These are phyloP conservation scores for Arachis stenosperma DNA, from an alignment of 306 rosid genomes.

Conservation along the genomic window DNA sequence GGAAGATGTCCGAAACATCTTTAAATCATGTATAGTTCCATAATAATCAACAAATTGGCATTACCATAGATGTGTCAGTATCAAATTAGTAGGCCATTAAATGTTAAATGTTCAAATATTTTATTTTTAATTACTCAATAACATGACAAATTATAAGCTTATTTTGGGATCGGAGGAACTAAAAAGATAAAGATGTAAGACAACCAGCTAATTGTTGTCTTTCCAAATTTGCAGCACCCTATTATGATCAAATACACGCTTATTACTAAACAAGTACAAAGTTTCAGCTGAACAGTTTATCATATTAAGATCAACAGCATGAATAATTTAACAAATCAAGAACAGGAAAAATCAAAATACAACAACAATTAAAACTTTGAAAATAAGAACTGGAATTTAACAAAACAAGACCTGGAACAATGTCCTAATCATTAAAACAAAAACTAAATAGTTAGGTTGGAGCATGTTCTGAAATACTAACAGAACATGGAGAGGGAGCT, in stretches of 20 bases:
- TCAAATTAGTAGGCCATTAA: conserved; percentile 23
- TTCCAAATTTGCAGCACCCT: neutral
- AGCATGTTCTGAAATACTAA: too few relatives aligned
- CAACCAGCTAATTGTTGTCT: neutral
- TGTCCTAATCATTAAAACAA: too few relatives aligned
- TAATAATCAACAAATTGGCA: conserved; percentile 80
- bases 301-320: too few relatives aligned
- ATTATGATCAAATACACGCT: conserved; percentile 14
- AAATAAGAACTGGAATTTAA: too few relatives aligned
- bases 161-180: neutral
- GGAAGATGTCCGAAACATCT: conserved; percentile 66
- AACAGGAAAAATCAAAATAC: too few relatives aligned
- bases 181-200: conserved; percentile 15
- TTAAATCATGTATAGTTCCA: conserved; percentile 80
- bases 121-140: conserved; percentile 7
- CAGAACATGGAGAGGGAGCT: too few relatives aligned
- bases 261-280: conserved; percentile 19
- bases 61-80: conserved; percentile 39
- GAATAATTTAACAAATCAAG: too few relatives aligned
- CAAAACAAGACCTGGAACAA: too few relatives aligned
- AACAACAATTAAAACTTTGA: too few relatives aligned
- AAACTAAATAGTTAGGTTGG: too few relatives aligned
- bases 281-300: neutral
- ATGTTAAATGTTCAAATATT: conserved; percentile 1
- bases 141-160: conserved; percentile 15